Conservation (phyloP, 306 rosid genomes). For the Carpinus fangiana region DNA sequence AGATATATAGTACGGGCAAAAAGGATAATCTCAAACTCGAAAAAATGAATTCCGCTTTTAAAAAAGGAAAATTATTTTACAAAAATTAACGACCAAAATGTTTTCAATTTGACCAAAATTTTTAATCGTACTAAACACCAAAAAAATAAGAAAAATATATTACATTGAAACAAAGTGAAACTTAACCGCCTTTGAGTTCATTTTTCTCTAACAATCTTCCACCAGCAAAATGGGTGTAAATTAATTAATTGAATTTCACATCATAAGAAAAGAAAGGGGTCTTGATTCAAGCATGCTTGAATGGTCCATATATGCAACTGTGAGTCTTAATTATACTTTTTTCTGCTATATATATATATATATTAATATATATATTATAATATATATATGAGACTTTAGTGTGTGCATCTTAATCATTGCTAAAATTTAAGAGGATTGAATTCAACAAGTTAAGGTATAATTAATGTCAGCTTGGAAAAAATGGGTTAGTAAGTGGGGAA, state of each 20-base stretch:
- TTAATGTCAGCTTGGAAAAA: not conserved
- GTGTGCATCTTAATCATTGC: not conserved
- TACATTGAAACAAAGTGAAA: no score
- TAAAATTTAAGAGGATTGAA: not conserved
- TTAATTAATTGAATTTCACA: not conserved
- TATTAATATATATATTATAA: no score
- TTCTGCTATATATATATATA: not conserved
- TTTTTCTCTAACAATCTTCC: not conserved
- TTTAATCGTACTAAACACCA: no score
- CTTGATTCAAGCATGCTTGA: slow-evolving; percentile 13
- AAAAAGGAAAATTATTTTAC: no score
- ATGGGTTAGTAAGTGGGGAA: not conserved
- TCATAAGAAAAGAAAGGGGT: slow-evolving; percentile 1
- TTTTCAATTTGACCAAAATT: no score
- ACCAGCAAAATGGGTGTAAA: slow-evolving; percentile 18
- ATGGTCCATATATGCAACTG: slow-evolving; percentile 13
- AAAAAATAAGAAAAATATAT: no score
- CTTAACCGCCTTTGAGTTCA: no score
- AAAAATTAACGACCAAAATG: no score
- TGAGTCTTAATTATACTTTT: not conserved
- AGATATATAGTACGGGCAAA: no score
- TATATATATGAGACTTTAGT: not conserved
- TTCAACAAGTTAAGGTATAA: not conserved
- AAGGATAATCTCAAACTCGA: no score
- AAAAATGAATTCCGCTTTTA: no score